Evolutionary conservation across 163 green algal species (phyloP), one percentile per base, ranked within the genome.

Genomic region (Volvox carteri): DNA sequence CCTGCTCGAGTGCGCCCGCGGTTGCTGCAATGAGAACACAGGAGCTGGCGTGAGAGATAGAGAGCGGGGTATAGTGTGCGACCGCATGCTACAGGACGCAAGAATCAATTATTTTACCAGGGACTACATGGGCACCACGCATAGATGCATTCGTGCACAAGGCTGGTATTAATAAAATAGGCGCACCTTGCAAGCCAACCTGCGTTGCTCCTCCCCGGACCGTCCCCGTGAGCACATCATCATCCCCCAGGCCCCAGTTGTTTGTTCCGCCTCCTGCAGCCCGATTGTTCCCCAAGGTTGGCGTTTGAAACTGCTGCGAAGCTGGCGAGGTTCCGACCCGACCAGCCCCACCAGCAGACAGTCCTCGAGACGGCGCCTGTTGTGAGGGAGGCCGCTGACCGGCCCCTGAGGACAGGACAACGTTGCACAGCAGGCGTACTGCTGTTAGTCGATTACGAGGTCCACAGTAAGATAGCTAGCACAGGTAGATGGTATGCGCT

Each of bases 191-290:
- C 9, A 87, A 46, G 41, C 80, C 80, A 30, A 48, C 18, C 30
- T 75, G 81, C 48, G 54, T 54, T 1, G 67, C 44, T 35, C 68
- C 78, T 41, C 56, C 23, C 11, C 83, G 48, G 1, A 88, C 67
- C 3, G 68, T 75, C 2, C 83, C 83, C 25, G 50, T 58, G 46
- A 88, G 83, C 50, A 88, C 83, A 37, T 88, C 83, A 6, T 86
- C 78, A 56, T 88, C 83, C 41, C 56, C 60, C n/a, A 65, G 39
- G 25, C 70, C 70, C 37, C 21, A 78, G 18, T 56, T 74, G 65
- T 70, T 73, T 28, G 65, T 79, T 28, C 81, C 81, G 6, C 44
- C 48, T 23, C 48, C 68, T 41, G 30, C 58, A 44, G 42, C 77
- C 35, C 77, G n/a, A 52, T 46, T 70, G 81, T 35, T 56, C 4